A percentile compares a stretch with the other conserved stretches of the same genome.
These are phyloP conservation scores for Lathyrus tuberosus DNA, from an alignment of 306 rosid species.

Conservation along the genomic window DNA sequence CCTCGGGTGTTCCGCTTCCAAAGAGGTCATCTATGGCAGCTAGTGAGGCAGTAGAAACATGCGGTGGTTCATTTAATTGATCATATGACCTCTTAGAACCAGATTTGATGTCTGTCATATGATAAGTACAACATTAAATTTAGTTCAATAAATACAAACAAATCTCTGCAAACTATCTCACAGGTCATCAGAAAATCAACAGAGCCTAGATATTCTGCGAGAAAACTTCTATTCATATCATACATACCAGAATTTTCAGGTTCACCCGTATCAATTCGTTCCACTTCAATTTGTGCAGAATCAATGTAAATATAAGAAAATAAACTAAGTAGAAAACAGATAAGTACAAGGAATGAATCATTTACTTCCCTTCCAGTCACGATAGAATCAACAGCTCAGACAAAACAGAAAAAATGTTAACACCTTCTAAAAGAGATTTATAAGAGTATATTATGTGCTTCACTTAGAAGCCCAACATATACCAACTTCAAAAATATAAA, in stretches of 20 bases:
- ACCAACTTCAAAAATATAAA: constrained; percentile 1
- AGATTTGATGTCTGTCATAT: constrained; percentile 61
- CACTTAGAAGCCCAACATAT: constrained; percentile 22
- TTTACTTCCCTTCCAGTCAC: constrained; percentile 22
- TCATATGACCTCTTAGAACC: constrained; percentile 52
- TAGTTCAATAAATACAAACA: constrained; percentile 2
- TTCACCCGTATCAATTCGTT: constrained; percentile 75
- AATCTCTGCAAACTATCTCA: not conserved
- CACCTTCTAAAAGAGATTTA: constrained; percentile 16
- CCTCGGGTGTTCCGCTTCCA: constrained; percentile 65
- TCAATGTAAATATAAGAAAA: constrained; percentile 33
- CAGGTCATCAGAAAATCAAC: constrained; percentile 25
- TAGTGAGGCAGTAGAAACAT: constrained; percentile 45
- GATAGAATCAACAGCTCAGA: constrained; percentile 7
- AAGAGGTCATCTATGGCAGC: constrained; percentile 68
- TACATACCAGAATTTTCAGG: constrained; percentile 68
- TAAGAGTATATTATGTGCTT: constrained; percentile 14
- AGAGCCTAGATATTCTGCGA: not conserved
- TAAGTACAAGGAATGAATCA: constrained; percentile 14
- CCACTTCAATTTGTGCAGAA: constrained; percentile 78
- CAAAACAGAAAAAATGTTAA: constrained; percentile 25
- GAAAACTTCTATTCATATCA: constrained; percentile 27
- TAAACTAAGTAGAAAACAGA: not conserved
- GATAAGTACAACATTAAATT: constrained; percentile 43
- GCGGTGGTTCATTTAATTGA: constrained; percentile 51